Evolutionary conservation across 208 protist species (phyloP), one percentile per base, ranked within the genome.

Genomic region (Phytomonas sp.): DNA sequence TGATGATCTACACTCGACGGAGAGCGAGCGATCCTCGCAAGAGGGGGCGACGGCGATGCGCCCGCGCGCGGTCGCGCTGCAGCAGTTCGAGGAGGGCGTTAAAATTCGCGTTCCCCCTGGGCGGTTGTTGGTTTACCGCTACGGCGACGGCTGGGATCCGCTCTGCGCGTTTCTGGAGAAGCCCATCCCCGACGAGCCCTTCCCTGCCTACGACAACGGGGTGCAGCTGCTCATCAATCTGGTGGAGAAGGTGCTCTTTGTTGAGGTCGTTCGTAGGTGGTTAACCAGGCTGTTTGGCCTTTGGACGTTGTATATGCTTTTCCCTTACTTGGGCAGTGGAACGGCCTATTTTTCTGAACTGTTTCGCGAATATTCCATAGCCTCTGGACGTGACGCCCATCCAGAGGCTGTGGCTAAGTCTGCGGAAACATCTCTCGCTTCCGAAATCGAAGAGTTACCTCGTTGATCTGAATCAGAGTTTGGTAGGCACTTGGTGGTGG

Each of bases 91-190:
- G 67, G 75, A 87, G 26, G 78, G 79, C 40, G 85, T 91, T 0
- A 75, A 77, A 71, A 73, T 82, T 36, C 67, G 67, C 4, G 69
- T 94, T 9, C 81, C 83, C 0, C 36, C 70, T 28, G 68, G 53
- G 9, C 64, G 76, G 33, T 77, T 94, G 43, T 76, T 91, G 37
- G 85, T 94, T 56, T 89, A 87, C 68, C 79, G 76, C 65, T 67
- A 85, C 70, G 78, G 80, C 46, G 85, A 91, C 32, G 88, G 84
- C 26, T 94, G 88, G 85, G 80, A 78, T 70, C 81, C 83, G 13
- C 75, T 94, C 23, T 94, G 88, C 72, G 65, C 46, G 26, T 94
- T 94, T 67, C 79, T 94, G 0, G 88, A 83, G 29, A 86, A 85
- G 68, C 34, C 73, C 6, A 73, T 83, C 1, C 88, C 88, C 15